Percentiles rank a stretch among this genome's conserved stretches.
Evolutionary conservation across 257 asterid genomes (phyloP).

Genomic region (Cinchona pubescens): DNA sequence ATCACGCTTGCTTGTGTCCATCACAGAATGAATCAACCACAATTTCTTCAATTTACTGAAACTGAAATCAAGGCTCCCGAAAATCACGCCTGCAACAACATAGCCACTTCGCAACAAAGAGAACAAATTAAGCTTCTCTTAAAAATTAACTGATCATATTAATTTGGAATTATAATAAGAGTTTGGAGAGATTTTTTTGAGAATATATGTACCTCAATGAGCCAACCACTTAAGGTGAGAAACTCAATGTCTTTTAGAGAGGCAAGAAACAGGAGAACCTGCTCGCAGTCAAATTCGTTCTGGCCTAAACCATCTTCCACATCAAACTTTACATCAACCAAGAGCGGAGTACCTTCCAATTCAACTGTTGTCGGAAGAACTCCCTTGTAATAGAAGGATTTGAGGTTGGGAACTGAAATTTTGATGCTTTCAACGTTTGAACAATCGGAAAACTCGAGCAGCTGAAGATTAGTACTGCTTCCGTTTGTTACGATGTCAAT

Average conservation of each 20-base stretch:
- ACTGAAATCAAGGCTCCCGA: neutral
- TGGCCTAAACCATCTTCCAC: neutral
- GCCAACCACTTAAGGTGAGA: constrained; percentile 1
- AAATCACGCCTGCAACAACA: neutral
- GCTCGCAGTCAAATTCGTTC: constrained; percentile 1
- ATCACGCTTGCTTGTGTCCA: constrained; percentile 3
- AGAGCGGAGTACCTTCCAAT: neutral
- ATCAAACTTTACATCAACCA: neutral
- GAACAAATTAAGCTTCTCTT: too few species aligned
- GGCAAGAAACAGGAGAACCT: neutral
- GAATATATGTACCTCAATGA: neutral
- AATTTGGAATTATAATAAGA: too few species aligned
- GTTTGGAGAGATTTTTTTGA: neutral
- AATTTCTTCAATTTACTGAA: neutral
- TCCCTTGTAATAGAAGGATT: neutral
- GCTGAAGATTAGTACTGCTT: neutral
- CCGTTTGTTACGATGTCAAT: neutral
- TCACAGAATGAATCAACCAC: neutral
- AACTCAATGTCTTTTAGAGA: neutral
- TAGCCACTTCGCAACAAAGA: neutral
- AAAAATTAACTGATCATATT: too few species aligned
- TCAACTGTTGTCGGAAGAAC: neutral
- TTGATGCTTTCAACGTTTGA: neutral
- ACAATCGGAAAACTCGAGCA: neutral
- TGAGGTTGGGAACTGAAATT: neutral